Base-by-base conservation (phyloP, 2,329 filamentous ascomycete species). In the Coleophoma cylindrospora region DNA sequence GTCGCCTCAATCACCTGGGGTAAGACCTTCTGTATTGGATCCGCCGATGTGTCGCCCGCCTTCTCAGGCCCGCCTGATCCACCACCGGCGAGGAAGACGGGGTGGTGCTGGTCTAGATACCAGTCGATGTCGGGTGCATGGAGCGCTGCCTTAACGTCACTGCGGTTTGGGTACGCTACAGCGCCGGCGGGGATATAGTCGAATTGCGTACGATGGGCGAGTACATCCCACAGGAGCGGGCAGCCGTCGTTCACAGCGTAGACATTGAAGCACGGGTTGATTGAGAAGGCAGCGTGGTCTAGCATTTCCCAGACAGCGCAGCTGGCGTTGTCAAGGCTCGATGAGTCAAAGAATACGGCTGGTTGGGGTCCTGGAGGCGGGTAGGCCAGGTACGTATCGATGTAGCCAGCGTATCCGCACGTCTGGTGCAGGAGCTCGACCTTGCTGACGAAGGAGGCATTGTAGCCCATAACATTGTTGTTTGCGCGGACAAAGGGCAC, bases 201-300 rank as follows among this genome's bases (percentile, higher is more conserved):
- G 4, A 64, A 53, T 19, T 54, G 49, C 10, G 58, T 61, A 43
- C 70, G 59, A 57, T 68, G 70, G 40, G 63, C 65, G 2, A 68
- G 57, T 50, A 59, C 49, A 61, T 60, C 8, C 70, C 73, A 65
- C 43, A 59, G 61, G 32, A 66, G 48, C 0, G 74, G 74, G 58
- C 75, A 79, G 12, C 83, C 86, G 4, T 81, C 83, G 2, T 80
- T 80, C 13, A 92, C 78, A 45, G 87, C 80, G 68, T 92, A 94
- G 11, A 88, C 71, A 64, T 90, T 82, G 68, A 87, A 95, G 71
- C 89, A 94, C 0, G 89, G 89, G 69, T 94, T 94, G 34, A 80
- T 66, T 1, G 70, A 61, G 5, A 72, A 54, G 8, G 77, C 76
- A 27, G 81, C 84, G 0, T 73, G 56, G 58, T 70, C 71, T 22